Conservation (phyloP, 2,329 filamentous ascomycete species). For the Penicillium glabrum region DNA sequence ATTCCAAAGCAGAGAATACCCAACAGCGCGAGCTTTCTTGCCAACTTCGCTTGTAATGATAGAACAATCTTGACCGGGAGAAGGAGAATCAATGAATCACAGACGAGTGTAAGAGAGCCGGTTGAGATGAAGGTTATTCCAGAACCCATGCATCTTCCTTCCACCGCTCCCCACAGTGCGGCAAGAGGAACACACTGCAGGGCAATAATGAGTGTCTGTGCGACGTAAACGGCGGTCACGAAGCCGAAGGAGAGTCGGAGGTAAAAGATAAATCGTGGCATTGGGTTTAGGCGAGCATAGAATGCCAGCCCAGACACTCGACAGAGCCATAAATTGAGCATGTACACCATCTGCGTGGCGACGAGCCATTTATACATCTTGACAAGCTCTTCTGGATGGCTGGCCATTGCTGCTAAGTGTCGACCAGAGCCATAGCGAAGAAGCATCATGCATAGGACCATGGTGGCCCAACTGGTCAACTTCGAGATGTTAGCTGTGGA, state of each 20-base stretch:
- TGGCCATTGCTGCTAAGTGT: slow-evolving; percentile 10
- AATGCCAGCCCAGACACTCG: slow-evolving; percentile 21
- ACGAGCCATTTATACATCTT: slow-evolving; percentile 23
- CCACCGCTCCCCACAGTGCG: slow-evolving; percentile 11
- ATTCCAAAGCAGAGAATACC: slow-evolving; percentile 17
- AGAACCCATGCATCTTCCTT: slow-evolving; percentile 15
- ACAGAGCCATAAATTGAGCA: slow-evolving; percentile 19
- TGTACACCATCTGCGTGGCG: slow-evolving; percentile 17
- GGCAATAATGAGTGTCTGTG: slow-evolving; percentile 20
- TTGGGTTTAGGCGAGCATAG: slow-evolving; percentile 20
- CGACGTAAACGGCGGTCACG: slow-evolving; percentile 16
- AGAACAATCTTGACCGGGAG: slow-evolving; percentile 18
- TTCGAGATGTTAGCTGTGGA: background rate
- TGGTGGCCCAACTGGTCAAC: slow-evolving; percentile 6
- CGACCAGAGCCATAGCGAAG: slow-evolving; percentile 15
- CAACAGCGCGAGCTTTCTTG: slow-evolving; percentile 11
- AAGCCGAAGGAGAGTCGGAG: slow-evolving; percentile 11
- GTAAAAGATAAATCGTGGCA: slow-evolving; percentile 8
- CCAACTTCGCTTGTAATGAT: slow-evolving; percentile 9
- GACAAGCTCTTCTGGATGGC: slow-evolving; percentile 3
- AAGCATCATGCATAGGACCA: slow-evolving; percentile 13
- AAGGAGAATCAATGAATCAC: slow-evolving; percentile 18
- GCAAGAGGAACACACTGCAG: slow-evolving; percentile 20
- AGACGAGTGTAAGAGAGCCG: slow-evolving; percentile 13
- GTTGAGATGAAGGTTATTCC: slow-evolving; percentile 14